phyloP scores from a whole-genome alignment of 176 grass and related monocot genomes.

The Hsuehochloa calcarea region DNA sequence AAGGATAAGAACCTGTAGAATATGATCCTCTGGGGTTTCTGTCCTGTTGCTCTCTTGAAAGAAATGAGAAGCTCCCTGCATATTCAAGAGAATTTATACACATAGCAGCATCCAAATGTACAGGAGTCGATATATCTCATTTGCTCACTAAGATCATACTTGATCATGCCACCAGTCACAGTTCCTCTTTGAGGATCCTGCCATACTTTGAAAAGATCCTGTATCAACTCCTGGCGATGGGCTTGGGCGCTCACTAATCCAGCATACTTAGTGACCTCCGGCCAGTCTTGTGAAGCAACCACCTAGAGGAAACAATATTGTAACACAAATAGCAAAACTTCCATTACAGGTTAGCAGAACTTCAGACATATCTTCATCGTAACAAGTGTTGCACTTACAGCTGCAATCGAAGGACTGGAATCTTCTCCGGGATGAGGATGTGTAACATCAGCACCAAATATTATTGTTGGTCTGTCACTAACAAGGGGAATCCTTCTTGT shows the following conservation, averaged over 20 bases:
- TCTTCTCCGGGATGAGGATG: constrained; percentile 96
- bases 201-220: constrained; percentile 92
- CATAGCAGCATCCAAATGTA: background rate
- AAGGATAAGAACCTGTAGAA: constrained; percentile 77
- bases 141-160: constrained; percentile 44
- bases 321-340: background rate
- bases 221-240: constrained; percentile 87
- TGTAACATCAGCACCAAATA: constrained; percentile 97
- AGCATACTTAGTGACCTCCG: constrained; percentile 88
- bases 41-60: constrained; percentile 84
- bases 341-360: background rate
- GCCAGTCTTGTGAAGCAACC: constrained; percentile 97
- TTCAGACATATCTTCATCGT: background rate
- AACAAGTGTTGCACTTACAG: constrained; percentile 59
- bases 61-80: constrained; percentile 91
- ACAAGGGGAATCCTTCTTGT: constrained; percentile 73
- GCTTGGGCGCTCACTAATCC: constrained; percentile 86
- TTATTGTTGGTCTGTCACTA: constrained; percentile 83
- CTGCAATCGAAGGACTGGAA: constrained; percentile 93
- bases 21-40: constrained; percentile 96
- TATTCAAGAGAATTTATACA: constrained; percentile 10
- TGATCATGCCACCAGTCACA: constrained; percentile 89
- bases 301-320: constrained; percentile 45
- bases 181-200: constrained; percentile 83
- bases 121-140: background rate